Evolutionary conservation across 1,139 yeast species (phyloP).

Genomic region (Meyerozyma sp.): DNA sequence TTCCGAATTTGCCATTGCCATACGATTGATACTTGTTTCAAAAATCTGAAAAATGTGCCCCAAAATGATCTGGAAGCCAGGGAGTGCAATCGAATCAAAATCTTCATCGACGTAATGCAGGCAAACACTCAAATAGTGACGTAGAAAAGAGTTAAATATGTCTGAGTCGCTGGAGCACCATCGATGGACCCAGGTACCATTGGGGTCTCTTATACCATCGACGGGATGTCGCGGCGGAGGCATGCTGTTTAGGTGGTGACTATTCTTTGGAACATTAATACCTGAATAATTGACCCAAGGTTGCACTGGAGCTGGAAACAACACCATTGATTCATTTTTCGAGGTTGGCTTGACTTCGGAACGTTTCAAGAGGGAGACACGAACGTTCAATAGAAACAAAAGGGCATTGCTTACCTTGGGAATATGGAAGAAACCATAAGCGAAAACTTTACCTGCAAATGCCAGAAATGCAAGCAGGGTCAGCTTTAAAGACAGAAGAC

Average conservation of each 20-base stretch:
- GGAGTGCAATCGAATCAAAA: conserved; percentile 38
- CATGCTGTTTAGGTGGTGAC: conserved; percentile 29
- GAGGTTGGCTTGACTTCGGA: background rate
- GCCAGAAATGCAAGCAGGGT: conserved; percentile 61
- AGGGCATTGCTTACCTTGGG: conserved; percentile 62
- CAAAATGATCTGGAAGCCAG: conserved; percentile 35
- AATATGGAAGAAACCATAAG: conserved; percentile 56
- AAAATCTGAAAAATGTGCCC: conserved; percentile 35
- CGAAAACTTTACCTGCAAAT: conserved; percentile 76
- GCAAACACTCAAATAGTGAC: conserved; percentile 45
- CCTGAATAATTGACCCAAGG: conserved; percentile 32
- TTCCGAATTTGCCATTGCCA: conserved; percentile 11
- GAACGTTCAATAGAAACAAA: conserved; percentile 56
- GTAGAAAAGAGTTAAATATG: conserved; percentile 67
- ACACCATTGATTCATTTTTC: background rate
- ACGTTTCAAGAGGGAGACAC: background rate
- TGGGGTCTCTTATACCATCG: conserved; percentile 51
- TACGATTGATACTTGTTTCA: conserved; percentile 28
- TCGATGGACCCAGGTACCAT: conserved; percentile 62
- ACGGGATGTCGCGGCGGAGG: conserved; percentile 54
- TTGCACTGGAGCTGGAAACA: background rate
- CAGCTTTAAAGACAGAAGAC: conserved; percentile 46
- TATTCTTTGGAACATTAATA: conserved; percentile 17
- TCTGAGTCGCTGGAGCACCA: conserved; percentile 53
- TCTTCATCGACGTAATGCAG: conserved; percentile 3